Conservation (phyloP, 257 asterid species). For the Nicotiana sylvestris region DNA sequence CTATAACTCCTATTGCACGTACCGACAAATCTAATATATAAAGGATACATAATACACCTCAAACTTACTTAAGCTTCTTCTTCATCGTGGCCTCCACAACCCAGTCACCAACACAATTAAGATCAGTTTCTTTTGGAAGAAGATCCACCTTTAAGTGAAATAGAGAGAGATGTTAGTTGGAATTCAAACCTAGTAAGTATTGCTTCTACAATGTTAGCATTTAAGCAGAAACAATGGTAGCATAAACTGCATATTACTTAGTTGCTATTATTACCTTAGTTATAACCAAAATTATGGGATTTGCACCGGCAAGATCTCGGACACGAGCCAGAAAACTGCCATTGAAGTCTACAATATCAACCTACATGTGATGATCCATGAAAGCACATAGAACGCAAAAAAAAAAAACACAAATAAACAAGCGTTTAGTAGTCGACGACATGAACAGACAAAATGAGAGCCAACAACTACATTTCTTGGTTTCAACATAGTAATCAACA, state of each 20-base stretch:
- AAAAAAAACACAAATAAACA: not conserved
- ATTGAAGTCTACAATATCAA: slow-evolving; percentile 94
- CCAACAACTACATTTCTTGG: not conserved
- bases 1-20: not conserved
- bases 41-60: slow-evolving; percentile 10
- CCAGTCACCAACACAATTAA: slow-evolving; percentile 97
- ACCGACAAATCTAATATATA: not conserved
- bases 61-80: slow-evolving; percentile 89
- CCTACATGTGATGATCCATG: slow-evolving; percentile 40
- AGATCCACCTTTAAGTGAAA: slow-evolving; percentile 67
- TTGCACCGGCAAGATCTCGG: slow-evolving; percentile 91
- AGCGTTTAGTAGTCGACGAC: not conserved
- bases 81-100: slow-evolving; percentile 95
- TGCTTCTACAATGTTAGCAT: not conserved
- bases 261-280: slow-evolving; percentile 60
- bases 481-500: not conserved
- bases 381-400: not conserved
- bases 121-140: slow-evolving; percentile 95
- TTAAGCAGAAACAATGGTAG: not conserved
- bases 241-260: not conserved
- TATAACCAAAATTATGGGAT: slow-evolving; percentile 84
- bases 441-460: slow-evolving; percentile 1
- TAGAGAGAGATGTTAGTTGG: slow-evolving; percentile 8
- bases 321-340: slow-evolving; percentile 87
- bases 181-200: not conserved